Conservation (phyloP, 805 yeast genomes). For the Suhomyces vadensis region DNA sequence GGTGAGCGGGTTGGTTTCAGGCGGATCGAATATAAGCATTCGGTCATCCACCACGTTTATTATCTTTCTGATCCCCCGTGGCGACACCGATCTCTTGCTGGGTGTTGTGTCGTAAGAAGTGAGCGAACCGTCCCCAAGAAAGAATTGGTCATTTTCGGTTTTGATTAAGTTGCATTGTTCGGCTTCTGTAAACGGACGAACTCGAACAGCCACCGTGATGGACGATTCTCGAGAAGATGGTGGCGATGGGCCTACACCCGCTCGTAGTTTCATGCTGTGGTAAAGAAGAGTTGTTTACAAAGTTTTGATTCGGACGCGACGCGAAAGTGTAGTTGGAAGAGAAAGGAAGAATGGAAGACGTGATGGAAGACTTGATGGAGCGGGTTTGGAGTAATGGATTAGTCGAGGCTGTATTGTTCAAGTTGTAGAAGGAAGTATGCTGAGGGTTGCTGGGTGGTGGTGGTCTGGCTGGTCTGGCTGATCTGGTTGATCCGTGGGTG, state of each 20-base stretch:
- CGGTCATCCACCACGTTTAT: constrained; percentile 80
- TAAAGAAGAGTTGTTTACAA: background rate
- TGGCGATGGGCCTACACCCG: background rate
- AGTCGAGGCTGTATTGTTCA: too few species aligned
- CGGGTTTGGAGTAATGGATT: too few species aligned
- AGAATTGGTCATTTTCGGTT: constrained; percentile 38
- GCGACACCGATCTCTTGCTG: constrained; percentile 24
- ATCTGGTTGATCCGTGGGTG: too few species aligned
- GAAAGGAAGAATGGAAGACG: too few species aligned
- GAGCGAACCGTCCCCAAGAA: constrained; percentile 58
- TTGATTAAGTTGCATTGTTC: constrained; percentile 54
- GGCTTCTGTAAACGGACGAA: constrained; percentile 71
- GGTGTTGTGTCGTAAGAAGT: constrained; percentile 20
- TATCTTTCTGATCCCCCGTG: constrained; percentile 63
- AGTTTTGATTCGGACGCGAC: background rate
- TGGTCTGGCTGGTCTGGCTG: too few species aligned
- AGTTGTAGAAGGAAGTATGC: too few species aligned
- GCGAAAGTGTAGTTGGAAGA: too few species aligned
- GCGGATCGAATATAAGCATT: constrained; percentile 87
- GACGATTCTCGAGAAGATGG: constrained; percentile 48
- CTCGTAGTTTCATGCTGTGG: background rate
- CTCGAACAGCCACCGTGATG: constrained; percentile 75
- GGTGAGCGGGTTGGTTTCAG: constrained; percentile 62
- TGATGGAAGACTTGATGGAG: too few species aligned
- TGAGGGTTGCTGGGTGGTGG: too few species aligned